Conservation (phyloP, 208 protist genomes). For the Wallacemonas sp. region DNA sequence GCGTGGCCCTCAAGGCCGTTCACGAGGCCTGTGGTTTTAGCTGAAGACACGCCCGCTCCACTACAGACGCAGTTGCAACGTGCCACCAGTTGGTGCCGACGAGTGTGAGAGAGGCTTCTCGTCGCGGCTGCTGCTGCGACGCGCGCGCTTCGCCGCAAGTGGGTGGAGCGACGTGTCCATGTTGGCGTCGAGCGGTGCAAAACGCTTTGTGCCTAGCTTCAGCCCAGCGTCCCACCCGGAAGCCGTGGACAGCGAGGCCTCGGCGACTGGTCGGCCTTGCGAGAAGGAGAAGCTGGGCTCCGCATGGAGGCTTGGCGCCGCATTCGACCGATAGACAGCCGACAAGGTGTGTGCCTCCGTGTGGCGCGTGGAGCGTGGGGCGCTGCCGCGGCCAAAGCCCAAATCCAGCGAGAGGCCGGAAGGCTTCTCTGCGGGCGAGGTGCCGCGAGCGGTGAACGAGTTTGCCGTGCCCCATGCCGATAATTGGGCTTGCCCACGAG, state of each 20-base stretch:
- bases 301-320: not conserved
- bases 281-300: not conserved
- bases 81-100: not conserved
- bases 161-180: not conserved
- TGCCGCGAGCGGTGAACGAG: too few relatives aligned
- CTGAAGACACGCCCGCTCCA: too few relatives aligned
- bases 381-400: not conserved
- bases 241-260: not conserved
- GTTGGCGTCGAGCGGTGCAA: not conserved
- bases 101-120: too few relatives aligned
- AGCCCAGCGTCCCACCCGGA: not conserved
- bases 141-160: not conserved
- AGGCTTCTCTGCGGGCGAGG: not conserved
- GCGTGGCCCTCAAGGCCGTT: too few relatives aligned
- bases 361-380: not conserved
- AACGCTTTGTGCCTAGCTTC: conserved; percentile 3
- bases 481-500: too few relatives aligned
- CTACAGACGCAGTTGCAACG: conserved; percentile 1
- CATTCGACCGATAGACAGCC: too few relatives aligned
- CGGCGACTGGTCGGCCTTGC: not conserved
- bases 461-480: too few relatives aligned
- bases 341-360: conserved; percentile 7
- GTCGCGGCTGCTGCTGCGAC: not conserved
- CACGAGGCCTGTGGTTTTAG: too few relatives aligned
- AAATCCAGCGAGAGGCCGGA: not conserved